Percentiles rank a stretch among this genome's conserved stretches.
phyloP scores from a whole-genome alignment of 441 rosid species.

The Pelargonium fulgidum region DNA sequence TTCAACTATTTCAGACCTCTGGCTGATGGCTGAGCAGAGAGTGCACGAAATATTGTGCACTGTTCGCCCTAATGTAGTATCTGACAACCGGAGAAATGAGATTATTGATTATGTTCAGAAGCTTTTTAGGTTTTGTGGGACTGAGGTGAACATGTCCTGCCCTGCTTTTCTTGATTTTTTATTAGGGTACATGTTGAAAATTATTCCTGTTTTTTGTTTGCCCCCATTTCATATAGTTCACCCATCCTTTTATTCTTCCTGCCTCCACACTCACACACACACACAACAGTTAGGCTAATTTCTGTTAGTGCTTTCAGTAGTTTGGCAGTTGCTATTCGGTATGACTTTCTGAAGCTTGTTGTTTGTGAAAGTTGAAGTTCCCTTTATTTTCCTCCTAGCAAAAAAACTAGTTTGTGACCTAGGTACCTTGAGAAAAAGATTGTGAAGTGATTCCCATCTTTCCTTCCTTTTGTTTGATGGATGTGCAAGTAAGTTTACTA shows the following conservation, averaged over 20 bases:
- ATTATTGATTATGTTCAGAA: constrained; percentile 44
- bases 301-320: neutral
- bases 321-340: neutral
- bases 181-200: constrained; percentile 6
- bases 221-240: neutral
- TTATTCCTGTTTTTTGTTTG: neutral
- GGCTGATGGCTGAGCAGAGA: constrained; percentile 68
- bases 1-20: constrained; percentile 44
- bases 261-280: neutral
- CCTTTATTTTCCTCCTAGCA: neutral
- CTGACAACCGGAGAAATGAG: constrained; percentile 53
- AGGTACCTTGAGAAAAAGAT: constrained; percentile 11
- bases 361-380: constrained; percentile 12
- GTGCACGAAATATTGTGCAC: constrained; percentile 53
- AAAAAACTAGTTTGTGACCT: constrained; percentile 13
- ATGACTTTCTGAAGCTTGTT: neutral
- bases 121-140: constrained; percentile 42
- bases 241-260: neutral
- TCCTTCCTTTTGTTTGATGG: neutral
- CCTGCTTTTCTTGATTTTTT: constrained; percentile 13
- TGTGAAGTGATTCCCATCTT: neutral
- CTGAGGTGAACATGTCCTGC: constrained; percentile 47
- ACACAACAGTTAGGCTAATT: neutral
- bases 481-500: neutral
- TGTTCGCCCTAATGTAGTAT: constrained; percentile 52